Evolutionary conservation across 768 basidiomycete species (phyloP), one percentile per base, ranked within the genome.

Genomic region (Naganishia antarctica): DNA sequence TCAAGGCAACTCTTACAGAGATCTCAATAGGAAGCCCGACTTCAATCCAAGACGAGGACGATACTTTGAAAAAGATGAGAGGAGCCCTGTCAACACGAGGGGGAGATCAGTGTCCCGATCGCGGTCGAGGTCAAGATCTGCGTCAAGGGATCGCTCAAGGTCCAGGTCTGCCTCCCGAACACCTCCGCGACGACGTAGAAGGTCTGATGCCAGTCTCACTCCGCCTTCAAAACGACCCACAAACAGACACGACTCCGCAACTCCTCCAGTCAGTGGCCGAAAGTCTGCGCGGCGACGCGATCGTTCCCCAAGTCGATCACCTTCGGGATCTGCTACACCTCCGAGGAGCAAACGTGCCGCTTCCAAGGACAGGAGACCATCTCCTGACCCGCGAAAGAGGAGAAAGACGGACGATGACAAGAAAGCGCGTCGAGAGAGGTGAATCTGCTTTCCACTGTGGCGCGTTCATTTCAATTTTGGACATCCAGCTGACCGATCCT

Each of bases 81-180:
- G 59, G 25, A 16, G n/a, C 9, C 18, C 59, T 16, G 59, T 25
- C 16, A 50, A 51, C 41, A 28, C 41, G 23, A 41, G 62, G 15
- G 41, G 43, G 21, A 41, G 60, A 34, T 65, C 61, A 60, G 40
- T 21, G 3, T 60, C 59, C 16, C 28, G 46, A n/a, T 61, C 64
- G 2, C 25, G 60, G 21, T 61, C 64, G 2, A 34, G 60, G 26
- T 66, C 64, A 1, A 18, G 49, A 37, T 64, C 49, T 29, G 50
- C 46, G 13, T 29, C 65, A 15, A 57, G 71, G 26, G 44, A 28
- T 18, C 49, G 68, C 25, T 67, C 69, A 18, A 60, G 66, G 16
- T 69, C 71, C 0, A 46, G 67, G 37, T 63, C 62, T 37, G 50
- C 50, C 16, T 63, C 62, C 12, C 62, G 50, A 37, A 63, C 48